Evolutionary conservation across 2,329 filamentous ascomycete species (phyloP).

Genomic region (Colletotrichum magnum): DNA sequence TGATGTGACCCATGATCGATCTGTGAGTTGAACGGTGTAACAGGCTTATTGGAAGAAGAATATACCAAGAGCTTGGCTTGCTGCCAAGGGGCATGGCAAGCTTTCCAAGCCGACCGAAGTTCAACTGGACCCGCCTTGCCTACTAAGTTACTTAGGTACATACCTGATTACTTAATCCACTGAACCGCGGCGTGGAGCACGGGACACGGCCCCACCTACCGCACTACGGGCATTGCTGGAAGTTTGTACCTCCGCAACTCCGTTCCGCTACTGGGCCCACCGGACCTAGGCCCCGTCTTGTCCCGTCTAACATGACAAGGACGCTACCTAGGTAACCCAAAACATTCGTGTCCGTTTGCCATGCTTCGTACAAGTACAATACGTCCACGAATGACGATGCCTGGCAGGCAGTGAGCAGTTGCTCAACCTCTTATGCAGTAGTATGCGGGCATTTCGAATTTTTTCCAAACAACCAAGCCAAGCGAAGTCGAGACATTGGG

Average conservation of each 20-base stretch:
- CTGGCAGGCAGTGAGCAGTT: too few relatives aligned
- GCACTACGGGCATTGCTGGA: neutral
- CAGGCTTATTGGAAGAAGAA: slow-evolving; percentile 3
- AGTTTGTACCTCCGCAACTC: slow-evolving; percentile 14
- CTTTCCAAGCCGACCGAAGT: slow-evolving; percentile 4
- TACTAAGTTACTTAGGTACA: neutral
- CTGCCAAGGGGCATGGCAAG: slow-evolving; percentile 21
- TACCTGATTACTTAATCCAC: too few relatives aligned
- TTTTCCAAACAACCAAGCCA: too few relatives aligned
- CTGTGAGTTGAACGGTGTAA: neutral
- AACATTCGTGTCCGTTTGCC: neutral
- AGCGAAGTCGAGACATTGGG: too few relatives aligned
- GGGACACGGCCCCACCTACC: too few relatives aligned
- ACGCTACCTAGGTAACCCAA: slow-evolving; percentile 7
- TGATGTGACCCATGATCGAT: neutral
- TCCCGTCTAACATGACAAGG: slow-evolving; percentile 5
- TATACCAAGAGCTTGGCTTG: slow-evolving; percentile 15
- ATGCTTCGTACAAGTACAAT: too few relatives aligned
- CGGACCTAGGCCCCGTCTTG: too few relatives aligned
- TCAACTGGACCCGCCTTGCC: neutral
- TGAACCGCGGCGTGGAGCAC: too few relatives aligned
- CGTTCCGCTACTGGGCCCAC: neutral
- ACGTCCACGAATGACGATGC: too few relatives aligned
- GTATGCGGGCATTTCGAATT: too few relatives aligned
- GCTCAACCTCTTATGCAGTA: too few relatives aligned